Evolutionary conservation across 2,329 filamentous ascomycete species (phyloP), one percentile per base, ranked within the genome.

Genomic region (Fusarium sp.): DNA sequence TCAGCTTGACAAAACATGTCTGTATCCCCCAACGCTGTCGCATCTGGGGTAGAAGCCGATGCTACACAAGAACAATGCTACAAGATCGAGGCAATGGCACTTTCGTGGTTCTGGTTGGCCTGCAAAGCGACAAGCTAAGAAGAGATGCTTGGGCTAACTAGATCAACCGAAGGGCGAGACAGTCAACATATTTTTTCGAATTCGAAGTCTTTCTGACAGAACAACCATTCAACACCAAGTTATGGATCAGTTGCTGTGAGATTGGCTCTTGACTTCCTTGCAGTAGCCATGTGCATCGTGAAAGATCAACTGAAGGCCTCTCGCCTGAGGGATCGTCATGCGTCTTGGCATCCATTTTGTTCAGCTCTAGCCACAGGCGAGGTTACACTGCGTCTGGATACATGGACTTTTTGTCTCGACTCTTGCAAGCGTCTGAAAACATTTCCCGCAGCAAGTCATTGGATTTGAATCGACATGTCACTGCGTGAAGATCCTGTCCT

Each of bases 1-100:
- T 58, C 71, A 70, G 58, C 60, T 66, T 72, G 66, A 73, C 58
- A 68, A 70, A 73, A 43, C 48, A 63, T 49, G 42, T 42, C n/a
- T 45, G 44, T 69, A 40, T 36, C 28, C 43, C 48, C 36, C 45
- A 18, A 55, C 43, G 51, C 22, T 20, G 63, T 65, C 58, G 40
- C 51, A 48, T 52, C 49, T 70, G 46, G 54, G 46, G 62, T 49
- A 62, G 66, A 58, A 54, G 62, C 48, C 53, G 55, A 68, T 24
- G 60, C 17, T 61, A 58, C 55, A 72, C 63, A 51, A 7, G 28
- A 42, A 18, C 14, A 28, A 45, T 53, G n/a, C 31, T 58, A 54
- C 51, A 57, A 59, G 50, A 56, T 60, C 38, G 43, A 64, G 56
- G 51, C 24, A 56, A n/a, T 52, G 46, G 20, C 18, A 26, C 22